Base-by-base conservation (phyloP, 164 flowering plant genomes). In the Protea cynaroides region DNA sequence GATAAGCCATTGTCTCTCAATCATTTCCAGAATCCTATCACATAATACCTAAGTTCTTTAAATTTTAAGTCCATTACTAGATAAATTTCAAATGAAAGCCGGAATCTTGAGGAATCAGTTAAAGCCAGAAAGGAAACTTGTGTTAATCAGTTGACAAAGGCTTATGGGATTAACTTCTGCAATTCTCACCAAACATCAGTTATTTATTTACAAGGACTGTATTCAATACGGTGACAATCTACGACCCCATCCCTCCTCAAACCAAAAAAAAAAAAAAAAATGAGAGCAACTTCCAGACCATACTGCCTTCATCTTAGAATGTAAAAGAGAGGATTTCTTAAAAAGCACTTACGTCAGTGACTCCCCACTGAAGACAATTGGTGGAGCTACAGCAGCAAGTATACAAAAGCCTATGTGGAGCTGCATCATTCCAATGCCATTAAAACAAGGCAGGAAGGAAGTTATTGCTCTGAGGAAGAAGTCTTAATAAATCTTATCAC, bases 321-420 rank as follows among this genome's bases (percentile, higher is more conserved):
- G n/a, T 22, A 54, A 49, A 18, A 51, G 56, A 50, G 13, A 66
- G 5, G 17, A 18, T 22, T 11, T n/a, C 46, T 19, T n/a, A n/a
- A 15, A 50, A 53, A 58, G 46, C 34, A 79, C 99, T 91, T 83
- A 94, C 99, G 97, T 85, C 64, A 94, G 79, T 67, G 97, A 91
- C 70, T 81, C 77, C 66, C 98, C 98, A 58, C 82, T 80, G 71
- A 94, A 94, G 67, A 94, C 84, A 65, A 94, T 76, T 29, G 98
- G 98, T 68, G 98, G 98, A 63, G 98, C 98, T 72, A 94, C 88
- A 34, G 98, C 93, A 76, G 98, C 97, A 81, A 91, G 59, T 61
- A 94, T 85, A 68, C 97, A 91, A 71, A 91, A 91, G 1, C 78
- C 89, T 65, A 94, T 82, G 67, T 94, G 98, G n/a, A 94, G 37